Evolutionary conservation across 1,139 yeast species (phyloP), one percentile per base, ranked within the genome.

Genomic region (Blastobotrys buckinghamii): DNA sequence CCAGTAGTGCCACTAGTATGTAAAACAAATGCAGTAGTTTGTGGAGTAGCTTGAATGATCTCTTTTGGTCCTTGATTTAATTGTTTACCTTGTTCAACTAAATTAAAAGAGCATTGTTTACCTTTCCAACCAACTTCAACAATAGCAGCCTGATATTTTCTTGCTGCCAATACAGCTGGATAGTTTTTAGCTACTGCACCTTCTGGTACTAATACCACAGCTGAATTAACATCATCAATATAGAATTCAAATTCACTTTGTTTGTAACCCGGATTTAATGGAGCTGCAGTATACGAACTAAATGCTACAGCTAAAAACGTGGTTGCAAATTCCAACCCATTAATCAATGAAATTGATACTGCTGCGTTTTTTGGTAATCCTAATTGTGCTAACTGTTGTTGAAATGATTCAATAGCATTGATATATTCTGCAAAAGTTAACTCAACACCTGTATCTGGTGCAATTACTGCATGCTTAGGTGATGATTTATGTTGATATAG

Each of bases 1-100:
- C 87, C 85, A 2, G 87, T 82, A 13, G 87, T 82, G 41, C 88
- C 88, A 45, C 82, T 76, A 8, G 87, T 82, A 62, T 82, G 87
- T 43, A 82, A 67, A 27, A 82, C 78, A 62, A 82, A 66, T 1
- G 86, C 86, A 33, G 78, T 72, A 52, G 79, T 80, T 43, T 73
- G 68, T 6, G 67, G 62, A 20, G 45, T 33, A 9, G 76, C 74
- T 41, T 64, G 65, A 2, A 76, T 73, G 12, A 78, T 75, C 27
- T 48, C 47, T n/a, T 48, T 32, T 10, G 52, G 32, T 24, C 50
- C 19, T 15, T 33, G 42, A 22, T 34, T 26, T n/a, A 41, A 20
- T 17, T 38, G 36, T 22, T 37, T 40, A 6, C 48, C 48, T 3
- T 20, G 5, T 24, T 48, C 51, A 19, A 43, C 29, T 30, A 30